Conservation (phyloP, 2,329 filamentous ascomycete genomes). For the Emergomyces africanus region DNA sequence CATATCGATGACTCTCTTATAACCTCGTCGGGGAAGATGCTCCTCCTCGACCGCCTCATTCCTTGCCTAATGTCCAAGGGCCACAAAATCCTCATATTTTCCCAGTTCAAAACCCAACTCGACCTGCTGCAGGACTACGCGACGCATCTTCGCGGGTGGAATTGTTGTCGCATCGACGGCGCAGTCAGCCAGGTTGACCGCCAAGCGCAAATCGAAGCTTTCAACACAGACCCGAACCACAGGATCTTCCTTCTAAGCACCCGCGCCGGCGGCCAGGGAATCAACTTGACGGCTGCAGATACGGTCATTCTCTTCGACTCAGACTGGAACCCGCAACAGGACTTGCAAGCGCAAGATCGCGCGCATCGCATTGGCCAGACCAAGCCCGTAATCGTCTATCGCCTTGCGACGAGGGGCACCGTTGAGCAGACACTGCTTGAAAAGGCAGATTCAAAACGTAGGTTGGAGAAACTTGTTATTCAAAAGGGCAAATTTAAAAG, state of each 20-base stretch:
- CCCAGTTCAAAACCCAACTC: conserved; percentile 88
- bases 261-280: conserved; percentile 89
- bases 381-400: conserved; percentile 81
- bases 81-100: conserved; percentile 93
- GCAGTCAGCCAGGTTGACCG: conserved; percentile 63
- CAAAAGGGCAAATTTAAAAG: conserved; percentile 76
- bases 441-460: conserved; percentile 80
- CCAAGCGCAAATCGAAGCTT: conserved; percentile 56
- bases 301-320: conserved; percentile 97
- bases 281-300: conserved; percentile 97
- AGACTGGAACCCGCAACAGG: conserved; percentile 89
- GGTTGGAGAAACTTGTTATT: conserved; percentile 89
- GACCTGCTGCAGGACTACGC: conserved; percentile 87
- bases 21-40: conserved; percentile 87
- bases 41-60: conserved; percentile 77
- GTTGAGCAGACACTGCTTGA: conserved; percentile 80
- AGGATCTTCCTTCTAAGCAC: conserved; percentile 83
- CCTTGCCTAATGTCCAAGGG: conserved; percentile 57
- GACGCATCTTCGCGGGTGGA: conserved; percentile 61
- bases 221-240: conserved; percentile 52
- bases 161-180: conserved; percentile 81
- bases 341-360: conserved; percentile 90
- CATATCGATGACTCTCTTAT: conserved; percentile 68
- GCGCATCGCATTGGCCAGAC: conserved; percentile 92
- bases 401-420: conserved; percentile 82